Base-by-base conservation (phyloP, 768 basidiomycete species). In the Mycena polygramma region DNA sequence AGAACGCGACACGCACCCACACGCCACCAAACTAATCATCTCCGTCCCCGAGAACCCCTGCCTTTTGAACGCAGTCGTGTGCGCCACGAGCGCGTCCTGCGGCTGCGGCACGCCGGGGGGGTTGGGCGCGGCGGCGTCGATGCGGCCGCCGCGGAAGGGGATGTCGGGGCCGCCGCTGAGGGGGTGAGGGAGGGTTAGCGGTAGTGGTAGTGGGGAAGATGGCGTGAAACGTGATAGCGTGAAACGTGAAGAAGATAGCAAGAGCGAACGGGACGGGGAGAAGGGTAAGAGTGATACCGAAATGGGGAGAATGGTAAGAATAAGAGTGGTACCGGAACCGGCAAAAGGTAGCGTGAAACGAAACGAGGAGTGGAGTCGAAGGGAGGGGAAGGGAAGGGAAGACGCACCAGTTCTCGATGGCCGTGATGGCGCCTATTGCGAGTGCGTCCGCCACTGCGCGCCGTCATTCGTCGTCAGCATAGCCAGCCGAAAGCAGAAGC, bases 1-100 rank as follows among this genome's bases (percentile, higher is more conserved):
- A n/a, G n/a, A n/a, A n/a, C n/a, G n/a, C n/a, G n/a, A n/a, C n/a
- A 30, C 52, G 52, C 22, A 53, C 46, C 60, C 48, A 36, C 45
- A 49, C 3, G 46, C 43, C 1, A 45, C 30, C 8, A 61, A 48
- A 3, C 54, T 36, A 19, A 55, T 55, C 54, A 55, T 55, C 35
- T 55, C 54, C 7, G 14, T n/a, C 54, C 17, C 20, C 36, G 35
- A n/a, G 35, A 55, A 55, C 20, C 54, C 54, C 36, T 55, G 54
- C 35, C 54, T 6, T 0, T 35, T 17, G 20, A 55, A 55, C 17
- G 54, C 14, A 11, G 35, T 15, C 35, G 19, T 55, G 20, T 55
- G 54, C 17, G 54, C 19, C 10, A 37, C 2, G 2, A 55, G 19
- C 4, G 36, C 54, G 19, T 55, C 35, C 20, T n/a, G 15, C 5